These are phyloP conservation scores for Serendipita indica DNA, from an alignment of 768 basidiomycete genomes.

Conservation along the genomic window DNA sequence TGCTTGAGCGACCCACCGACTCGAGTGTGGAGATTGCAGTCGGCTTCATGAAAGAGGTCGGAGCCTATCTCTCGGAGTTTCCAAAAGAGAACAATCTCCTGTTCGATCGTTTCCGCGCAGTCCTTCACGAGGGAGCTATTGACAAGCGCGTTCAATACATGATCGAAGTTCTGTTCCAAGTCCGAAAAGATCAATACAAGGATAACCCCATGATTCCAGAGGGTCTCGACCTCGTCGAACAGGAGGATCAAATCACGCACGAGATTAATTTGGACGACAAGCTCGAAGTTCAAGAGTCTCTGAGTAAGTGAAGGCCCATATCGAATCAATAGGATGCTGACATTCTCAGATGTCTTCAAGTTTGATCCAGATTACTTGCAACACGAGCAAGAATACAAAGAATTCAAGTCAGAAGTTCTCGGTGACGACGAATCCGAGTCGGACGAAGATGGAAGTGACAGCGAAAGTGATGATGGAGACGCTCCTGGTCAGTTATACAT, in stretches of 20 bases:
- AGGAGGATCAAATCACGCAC: slow-evolving; percentile 97
- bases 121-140: slow-evolving; percentile 87
- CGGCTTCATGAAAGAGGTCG: slow-evolving; percentile 93
- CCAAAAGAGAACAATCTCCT: slow-evolving; percentile 91
- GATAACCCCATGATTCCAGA: slow-evolving; percentile 92
- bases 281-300: slow-evolving; percentile 80
- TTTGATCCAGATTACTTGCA: slow-evolving; percentile 72
- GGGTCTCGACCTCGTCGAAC: slow-evolving; percentile 90
- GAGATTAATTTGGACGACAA: slow-evolving; percentile 85
- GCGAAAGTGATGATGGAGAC: slow-evolving; percentile 38
- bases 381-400: slow-evolving; percentile 87
- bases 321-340: slow-evolving; percentile 12
- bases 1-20: slow-evolving; percentile 89
- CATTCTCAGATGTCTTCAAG: slow-evolving; percentile 79
- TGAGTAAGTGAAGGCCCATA: slow-evolving; percentile 48
- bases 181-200: slow-evolving; percentile 97
- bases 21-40: slow-evolving; percentile 98
- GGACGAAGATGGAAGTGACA: slow-evolving; percentile 43
- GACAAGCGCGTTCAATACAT: slow-evolving; percentile 97
- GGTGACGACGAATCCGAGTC: slow-evolving; percentile 67
- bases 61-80: slow-evolving; percentile 84
- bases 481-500: slow-evolving; percentile 29
- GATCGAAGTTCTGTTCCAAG: slow-evolving; percentile 99
- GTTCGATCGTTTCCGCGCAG: slow-evolving; percentile 92
- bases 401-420: slow-evolving; percentile 85